These are phyloP conservation scores for Sechiopsis laciniata DNA, from an alignment of 306 rosid genomes.

Conservation along the genomic window DNA sequence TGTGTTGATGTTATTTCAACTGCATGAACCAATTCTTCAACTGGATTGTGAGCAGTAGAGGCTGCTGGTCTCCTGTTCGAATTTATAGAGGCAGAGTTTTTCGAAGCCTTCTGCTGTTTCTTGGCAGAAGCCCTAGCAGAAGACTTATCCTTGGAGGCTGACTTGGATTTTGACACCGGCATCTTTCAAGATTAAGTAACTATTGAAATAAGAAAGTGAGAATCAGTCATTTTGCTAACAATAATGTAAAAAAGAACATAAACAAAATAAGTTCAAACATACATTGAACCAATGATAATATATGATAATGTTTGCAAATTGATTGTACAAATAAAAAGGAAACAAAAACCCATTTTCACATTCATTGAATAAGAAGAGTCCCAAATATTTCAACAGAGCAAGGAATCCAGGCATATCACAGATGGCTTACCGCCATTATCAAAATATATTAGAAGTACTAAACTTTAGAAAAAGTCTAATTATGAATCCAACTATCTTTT, in stretches of 20 bases:
- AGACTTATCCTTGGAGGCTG: slow-evolving; percentile 70
- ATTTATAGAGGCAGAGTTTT: slow-evolving; percentile 53
- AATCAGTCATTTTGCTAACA: neutral
- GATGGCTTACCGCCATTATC: no score
- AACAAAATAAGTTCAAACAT: neutral
- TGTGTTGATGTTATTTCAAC: slow-evolving; percentile 56
- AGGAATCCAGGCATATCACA: no score
- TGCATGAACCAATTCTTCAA: slow-evolving; percentile 71
- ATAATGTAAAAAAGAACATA: neutral
- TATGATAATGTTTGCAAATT: no score
- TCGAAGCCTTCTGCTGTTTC: slow-evolving; percentile 57
- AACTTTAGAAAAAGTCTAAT: no score
- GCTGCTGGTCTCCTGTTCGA: slow-evolving; percentile 62
- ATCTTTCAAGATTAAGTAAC: slow-evolving; percentile 36
- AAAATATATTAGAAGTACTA: no score
- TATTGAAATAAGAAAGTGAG: neutral
- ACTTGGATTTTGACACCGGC: slow-evolving; percentile 72
- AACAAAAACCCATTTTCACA: no score
- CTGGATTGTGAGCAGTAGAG: slow-evolving; percentile 79
- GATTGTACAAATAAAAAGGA: no score
- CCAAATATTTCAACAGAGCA: no score
- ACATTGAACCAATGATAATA: neutral
- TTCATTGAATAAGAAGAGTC: no score
- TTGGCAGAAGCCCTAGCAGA: slow-evolving; percentile 45
- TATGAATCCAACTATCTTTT: no score